Evolutionary conservation across 2,329 filamentous ascomycete genomes (phyloP).

Genomic region (Uncinocarpus reesii): DNA sequence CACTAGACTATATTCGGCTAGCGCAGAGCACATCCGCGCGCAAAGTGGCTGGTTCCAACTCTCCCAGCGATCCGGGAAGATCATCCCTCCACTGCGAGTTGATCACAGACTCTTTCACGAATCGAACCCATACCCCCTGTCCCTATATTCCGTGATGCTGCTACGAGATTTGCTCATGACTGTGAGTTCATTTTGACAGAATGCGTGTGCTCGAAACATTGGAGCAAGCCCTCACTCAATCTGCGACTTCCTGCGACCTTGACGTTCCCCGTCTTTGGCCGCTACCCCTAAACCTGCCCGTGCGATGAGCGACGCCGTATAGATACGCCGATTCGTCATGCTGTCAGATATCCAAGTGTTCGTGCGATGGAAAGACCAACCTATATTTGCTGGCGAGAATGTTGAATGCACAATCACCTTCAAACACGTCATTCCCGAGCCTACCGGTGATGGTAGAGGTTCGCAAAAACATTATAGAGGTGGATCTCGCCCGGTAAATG

Average conservation of each 20-base stretch:
- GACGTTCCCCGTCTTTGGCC: conserved; percentile 5
- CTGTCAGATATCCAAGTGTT: conserved; percentile 82
- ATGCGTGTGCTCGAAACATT: conserved; percentile 4
- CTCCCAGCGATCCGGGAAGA: not conserved
- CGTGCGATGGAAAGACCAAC: conserved; percentile 86
- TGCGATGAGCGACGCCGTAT: conserved; percentile 9
- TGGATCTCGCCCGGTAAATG: conserved; percentile 29
- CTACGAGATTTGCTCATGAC: not conserved
- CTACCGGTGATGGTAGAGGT: conserved; percentile 24
- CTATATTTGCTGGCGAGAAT: conserved; percentile 92
- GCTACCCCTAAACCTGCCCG: not conserved
- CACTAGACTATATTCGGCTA: not conserved
- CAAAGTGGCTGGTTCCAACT: not conserved
- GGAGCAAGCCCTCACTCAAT: not conserved
- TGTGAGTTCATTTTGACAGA: conserved; percentile 1
- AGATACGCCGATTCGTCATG: conserved; percentile 14
- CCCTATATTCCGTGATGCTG: not conserved
- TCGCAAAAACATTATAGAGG: conserved; percentile 29
- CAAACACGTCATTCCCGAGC: conserved; percentile 59
- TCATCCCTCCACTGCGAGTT: not conserved
- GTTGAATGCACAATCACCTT: conserved; percentile 94
- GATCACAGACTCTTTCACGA: no score
- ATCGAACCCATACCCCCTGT: not conserved
- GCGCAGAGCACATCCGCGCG: not conserved
- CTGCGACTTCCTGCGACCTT: conserved; percentile 1